Evolutionary conservation across 2,329 filamentous ascomycete genomes (phyloP).

Genomic region (Botrytis elliptica): DNA sequence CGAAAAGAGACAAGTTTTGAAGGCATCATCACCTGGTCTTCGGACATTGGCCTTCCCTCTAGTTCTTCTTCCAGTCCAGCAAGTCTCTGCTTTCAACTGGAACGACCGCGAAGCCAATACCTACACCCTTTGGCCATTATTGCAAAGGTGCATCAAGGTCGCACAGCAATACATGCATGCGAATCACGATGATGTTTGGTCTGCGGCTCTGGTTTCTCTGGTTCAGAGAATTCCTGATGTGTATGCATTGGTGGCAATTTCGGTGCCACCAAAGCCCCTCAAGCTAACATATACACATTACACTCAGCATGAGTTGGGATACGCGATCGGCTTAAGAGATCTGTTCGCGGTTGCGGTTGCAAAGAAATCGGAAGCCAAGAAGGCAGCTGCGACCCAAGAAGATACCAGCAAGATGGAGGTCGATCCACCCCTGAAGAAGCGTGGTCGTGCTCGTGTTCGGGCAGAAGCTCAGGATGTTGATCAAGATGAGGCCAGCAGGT

Average conservation of each 20-base stretch:
- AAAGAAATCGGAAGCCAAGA: neutral
- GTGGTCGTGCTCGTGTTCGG: neutral
- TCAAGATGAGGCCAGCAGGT: too few species aligned
- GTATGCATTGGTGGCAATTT: neutral
- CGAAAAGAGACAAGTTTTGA: neutral
- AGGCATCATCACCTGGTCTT: neutral
- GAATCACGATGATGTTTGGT: slow-evolving; percentile 1
- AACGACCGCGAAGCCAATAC: accelerated
- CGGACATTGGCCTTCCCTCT: neutral
- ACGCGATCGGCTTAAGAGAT: neutral
- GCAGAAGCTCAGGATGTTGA: neutral
- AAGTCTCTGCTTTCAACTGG: neutral
- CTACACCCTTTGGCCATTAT: neutral
- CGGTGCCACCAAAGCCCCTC: accelerated
- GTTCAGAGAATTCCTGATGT: neutral
- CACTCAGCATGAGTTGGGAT: neutral
- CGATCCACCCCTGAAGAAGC: neutral
- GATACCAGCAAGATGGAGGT: neutral
- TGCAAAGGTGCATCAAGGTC: neutral
- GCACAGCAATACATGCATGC: neutral
- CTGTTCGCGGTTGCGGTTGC: neutral
- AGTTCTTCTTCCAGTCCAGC: neutral
- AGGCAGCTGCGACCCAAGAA: accelerated
- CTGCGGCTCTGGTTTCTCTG: neutral
- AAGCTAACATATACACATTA: accelerated